phyloP scores from a whole-genome alignment of 148 eudicot genomes.

The Heliosperma pusillum region DNA sequence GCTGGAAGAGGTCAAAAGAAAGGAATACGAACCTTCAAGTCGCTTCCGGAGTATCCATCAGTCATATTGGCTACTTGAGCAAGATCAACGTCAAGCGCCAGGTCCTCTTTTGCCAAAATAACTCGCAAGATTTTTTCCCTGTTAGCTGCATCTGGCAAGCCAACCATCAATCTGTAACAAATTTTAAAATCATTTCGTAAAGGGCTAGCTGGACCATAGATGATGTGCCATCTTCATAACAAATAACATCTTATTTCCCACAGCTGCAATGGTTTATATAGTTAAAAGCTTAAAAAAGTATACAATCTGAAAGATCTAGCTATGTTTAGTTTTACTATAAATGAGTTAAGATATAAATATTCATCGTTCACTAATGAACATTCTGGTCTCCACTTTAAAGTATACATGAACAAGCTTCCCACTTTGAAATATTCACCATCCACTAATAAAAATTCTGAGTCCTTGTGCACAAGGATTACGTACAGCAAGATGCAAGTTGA shows the following conservation, averaged over 20 bases:
- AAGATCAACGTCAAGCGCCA: conserved; percentile 63
- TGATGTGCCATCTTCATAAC: neutral
- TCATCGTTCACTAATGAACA: too few species aligned
- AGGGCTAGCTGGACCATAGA: neutral
- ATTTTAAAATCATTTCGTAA: neutral
- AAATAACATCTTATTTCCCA: neutral
- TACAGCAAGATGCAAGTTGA: too few species aligned
- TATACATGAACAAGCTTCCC: too few species aligned
- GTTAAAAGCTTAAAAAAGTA: too few species aligned
- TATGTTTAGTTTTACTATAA: too few species aligned
- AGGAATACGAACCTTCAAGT: conserved; percentile 60
- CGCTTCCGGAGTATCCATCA: conserved; percentile 94
- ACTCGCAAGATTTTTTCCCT: conserved; percentile 80
- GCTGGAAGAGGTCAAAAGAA: neutral
- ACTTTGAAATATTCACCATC: too few species aligned
- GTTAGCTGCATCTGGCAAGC: conserved; percentile 77
- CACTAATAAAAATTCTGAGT: too few species aligned
- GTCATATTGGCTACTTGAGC: conserved; percentile 75
- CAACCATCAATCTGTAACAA: conserved; percentile 81
- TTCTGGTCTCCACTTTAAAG: too few species aligned
- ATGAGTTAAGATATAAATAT: too few species aligned
- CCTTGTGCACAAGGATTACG: too few species aligned
- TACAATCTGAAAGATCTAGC: too few species aligned
- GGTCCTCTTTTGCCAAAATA: conserved; percentile 78
- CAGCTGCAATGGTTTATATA: neutral